Percentiles rank a stretch among this genome's conserved stretches.
These are phyloP conservation scores for Quercus mongolica DNA, from an alignment of 306 rosid species.

Conservation along the genomic window DNA sequence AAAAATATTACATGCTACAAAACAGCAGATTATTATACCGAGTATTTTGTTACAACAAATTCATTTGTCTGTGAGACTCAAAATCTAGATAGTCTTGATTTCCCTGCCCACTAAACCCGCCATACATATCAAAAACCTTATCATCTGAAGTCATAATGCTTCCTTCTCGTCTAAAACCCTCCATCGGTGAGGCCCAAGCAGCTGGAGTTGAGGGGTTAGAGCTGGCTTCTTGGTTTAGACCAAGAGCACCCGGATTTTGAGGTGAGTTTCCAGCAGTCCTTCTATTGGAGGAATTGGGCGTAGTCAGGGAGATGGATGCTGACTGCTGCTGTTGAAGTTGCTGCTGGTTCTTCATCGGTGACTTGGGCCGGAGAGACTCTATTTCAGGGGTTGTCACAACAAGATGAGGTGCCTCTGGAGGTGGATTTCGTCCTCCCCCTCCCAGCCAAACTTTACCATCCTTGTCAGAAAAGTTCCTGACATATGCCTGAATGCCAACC, in stretches of 20 bases:
- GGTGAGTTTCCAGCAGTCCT: constrained; percentile 81
- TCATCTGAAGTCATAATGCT: constrained; percentile 63
- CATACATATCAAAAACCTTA: constrained; percentile 67
- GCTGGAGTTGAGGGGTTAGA: constrained; percentile 71
- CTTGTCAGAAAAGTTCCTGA: constrained; percentile 76
- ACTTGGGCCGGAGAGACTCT: constrained; percentile 91
- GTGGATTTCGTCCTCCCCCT: constrained; percentile 98
- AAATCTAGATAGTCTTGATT: constrained; percentile 52
- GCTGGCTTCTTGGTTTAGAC: constrained; percentile 54
- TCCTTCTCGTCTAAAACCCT: constrained; percentile 76
- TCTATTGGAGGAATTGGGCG: constrained; percentile 55
- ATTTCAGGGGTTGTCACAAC: constrained; percentile 92
- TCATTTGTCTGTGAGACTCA: constrained; percentile 80
- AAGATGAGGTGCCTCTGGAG: constrained; percentile 96
- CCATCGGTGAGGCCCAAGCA: constrained; percentile 72
- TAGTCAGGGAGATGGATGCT: constrained; percentile 53
- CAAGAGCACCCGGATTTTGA: constrained; percentile 42
- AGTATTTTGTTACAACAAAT: constrained; percentile 48
- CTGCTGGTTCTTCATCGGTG: constrained; percentile 99
- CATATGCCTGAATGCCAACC: constrained; percentile 59
- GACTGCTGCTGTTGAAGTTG: constrained; percentile 86
- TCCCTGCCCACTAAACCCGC: constrained; percentile 49
- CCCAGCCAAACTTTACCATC: constrained; percentile 99
- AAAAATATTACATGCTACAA: constrained; percentile 19
- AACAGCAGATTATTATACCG: constrained; percentile 10